These are phyloP conservation scores for Colletotrichum liaoningense DNA, from an alignment of 2,329 filamentous ascomycete genomes.

Conservation along the genomic window DNA sequence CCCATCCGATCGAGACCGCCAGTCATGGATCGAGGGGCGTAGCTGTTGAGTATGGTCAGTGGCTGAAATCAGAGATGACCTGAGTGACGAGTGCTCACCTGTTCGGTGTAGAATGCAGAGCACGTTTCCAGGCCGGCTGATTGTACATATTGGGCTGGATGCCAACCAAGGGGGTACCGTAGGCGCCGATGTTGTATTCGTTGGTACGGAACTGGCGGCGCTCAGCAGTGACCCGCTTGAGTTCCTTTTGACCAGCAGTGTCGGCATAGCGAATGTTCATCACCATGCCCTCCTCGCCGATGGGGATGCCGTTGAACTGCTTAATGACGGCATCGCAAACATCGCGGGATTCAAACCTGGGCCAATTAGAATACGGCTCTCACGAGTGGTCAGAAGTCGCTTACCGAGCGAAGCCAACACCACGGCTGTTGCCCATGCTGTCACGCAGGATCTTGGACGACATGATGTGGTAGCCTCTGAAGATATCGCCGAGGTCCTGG, in stretches of 20 bases:
- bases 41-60: slow-evolving; percentile 13
- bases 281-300: slow-evolving; percentile 83
- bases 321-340: slow-evolving; percentile 91
- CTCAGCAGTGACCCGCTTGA: slow-evolving; percentile 96
- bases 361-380: slow-evolving; percentile 37
- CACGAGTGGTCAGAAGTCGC: slow-evolving; percentile 40
- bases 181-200: slow-evolving; percentile 86
- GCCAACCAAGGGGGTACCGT: slow-evolving; percentile 71
- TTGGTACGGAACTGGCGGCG: slow-evolving; percentile 95
- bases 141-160: slow-evolving; percentile 62
- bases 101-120: slow-evolving; percentile 28
- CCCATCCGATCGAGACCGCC: slow-evolving; percentile 34
- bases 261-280: slow-evolving; percentile 97
- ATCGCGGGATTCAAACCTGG: slow-evolving; percentile 88
- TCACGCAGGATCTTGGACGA: slow-evolving; percentile 97
- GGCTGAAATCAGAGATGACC: background rate
- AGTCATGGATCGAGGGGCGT: slow-evolving; percentile 32
- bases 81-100: slow-evolving; percentile 16
- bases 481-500: slow-evolving; percentile 82
- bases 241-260: slow-evolving; percentile 93
- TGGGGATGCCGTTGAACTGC: slow-evolving; percentile 83
- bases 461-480: slow-evolving; percentile 83
- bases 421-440: slow-evolving; percentile 90
- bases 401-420: slow-evolving; percentile 96
- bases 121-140: slow-evolving; percentile 50